Evolutionary conservation across 176 grass and related monocot species (phyloP), one percentile per base, ranked within the genome.

Genomic region (Lolium rigidum): DNA sequence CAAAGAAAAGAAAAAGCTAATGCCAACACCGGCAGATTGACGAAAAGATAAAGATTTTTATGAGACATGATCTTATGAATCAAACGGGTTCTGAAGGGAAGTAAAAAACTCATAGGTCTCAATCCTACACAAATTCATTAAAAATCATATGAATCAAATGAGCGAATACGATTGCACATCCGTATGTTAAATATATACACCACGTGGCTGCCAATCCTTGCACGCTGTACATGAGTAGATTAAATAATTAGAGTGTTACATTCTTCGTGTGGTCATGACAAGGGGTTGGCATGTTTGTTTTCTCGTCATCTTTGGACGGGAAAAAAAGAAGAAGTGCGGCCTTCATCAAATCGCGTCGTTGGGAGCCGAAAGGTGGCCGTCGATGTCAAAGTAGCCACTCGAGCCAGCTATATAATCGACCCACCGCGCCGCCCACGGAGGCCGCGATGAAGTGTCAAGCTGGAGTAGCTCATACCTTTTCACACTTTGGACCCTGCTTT

Each of bases 301-400:
- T 20, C 21, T 22, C n/a, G 20, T n/a, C 57, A 60, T 60, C 57
- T 60, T 60, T 17, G 2, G 20, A 22, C 41, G 2, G 57, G 20
- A 22, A 14, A 50, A 1, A 60, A 10, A 60, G 35, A 37, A 16
- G 22, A 52, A 38, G 9, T 20, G 4, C 2, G 24, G 28, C 16
- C 41, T 1, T 62, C 10, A 11, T 50, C 5, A 59, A 54, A 66
- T 82, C 22, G 18, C 10, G 74, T 76, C 77, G 61, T 74, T 86
- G 69, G 74, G 7, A 24, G 88, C 88, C 84, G 84, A 90, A 90
- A 90, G 88, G 35, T 79, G 26, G 80, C 16, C 71, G 79, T 24
- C 47, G 22, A 57, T 84, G 61, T 67, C 43, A 84, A 82, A 87
- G 84, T 25, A 4, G 50, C 22, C 51, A 20, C 31, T 24, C 78